phyloP scores from a whole-genome alignment of 2,329 filamentous ascomycete genomes.

The Paramyrothecium roridum region DNA sequence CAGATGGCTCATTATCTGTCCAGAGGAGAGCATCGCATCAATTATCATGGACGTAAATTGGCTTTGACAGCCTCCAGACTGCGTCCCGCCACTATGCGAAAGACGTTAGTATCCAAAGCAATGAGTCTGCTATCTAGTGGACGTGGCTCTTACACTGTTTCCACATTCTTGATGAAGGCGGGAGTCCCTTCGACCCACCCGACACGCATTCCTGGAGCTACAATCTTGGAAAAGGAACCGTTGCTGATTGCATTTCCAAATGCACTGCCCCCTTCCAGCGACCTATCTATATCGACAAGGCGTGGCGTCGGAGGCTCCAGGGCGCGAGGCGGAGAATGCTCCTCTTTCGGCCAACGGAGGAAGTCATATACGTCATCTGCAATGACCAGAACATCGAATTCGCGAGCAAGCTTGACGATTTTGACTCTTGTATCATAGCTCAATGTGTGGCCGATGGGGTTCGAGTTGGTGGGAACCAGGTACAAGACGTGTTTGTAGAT shows the following conservation, averaged over 20 bases:
- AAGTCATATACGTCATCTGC: slow-evolving; percentile 73
- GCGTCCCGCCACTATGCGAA: not conserved
- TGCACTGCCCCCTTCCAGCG: slow-evolving; percentile 32
- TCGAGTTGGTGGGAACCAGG: slow-evolving; percentile 67
- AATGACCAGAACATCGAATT: slow-evolving; percentile 62
- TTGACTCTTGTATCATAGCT: slow-evolving; percentile 49
- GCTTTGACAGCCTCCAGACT: not conserved
- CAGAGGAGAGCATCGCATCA: not conserved
- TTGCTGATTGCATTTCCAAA: slow-evolving; percentile 72
- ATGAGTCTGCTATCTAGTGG: too few species aligned
- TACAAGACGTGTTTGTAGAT: slow-evolving; percentile 68
- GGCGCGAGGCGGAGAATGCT: not conserved
- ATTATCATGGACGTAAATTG: not conserved
- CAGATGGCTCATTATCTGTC: not conserved
- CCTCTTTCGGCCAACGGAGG: slow-evolving; percentile 50
- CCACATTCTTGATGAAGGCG: slow-evolving; percentile 10
- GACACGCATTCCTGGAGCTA: slow-evolving; percentile 69
- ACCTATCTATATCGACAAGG: slow-evolving; percentile 52
- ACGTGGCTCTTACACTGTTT: too few species aligned
- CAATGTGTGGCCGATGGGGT: slow-evolving; percentile 65
- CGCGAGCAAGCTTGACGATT: slow-evolving; percentile 57
- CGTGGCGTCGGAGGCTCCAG: slow-evolving; percentile 39
- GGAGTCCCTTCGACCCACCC: slow-evolving; percentile 76
- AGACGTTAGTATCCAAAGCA: not conserved
- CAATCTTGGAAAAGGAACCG: slow-evolving; percentile 81